Base-by-base conservation (phyloP, 176 grass and related monocot genomes). In the Thalia dealbata region DNA sequence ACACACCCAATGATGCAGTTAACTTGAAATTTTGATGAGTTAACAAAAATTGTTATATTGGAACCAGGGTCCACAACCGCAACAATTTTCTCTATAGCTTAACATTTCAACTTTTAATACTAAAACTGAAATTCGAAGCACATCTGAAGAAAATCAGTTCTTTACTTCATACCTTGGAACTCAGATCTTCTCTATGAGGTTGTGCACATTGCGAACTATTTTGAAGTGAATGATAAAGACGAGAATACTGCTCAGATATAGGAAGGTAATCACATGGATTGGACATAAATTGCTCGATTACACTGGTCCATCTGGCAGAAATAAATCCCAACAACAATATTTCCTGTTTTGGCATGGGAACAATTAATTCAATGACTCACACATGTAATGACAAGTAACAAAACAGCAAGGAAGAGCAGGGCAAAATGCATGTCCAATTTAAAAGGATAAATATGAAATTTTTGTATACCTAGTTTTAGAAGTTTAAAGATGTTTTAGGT, bases 261-360 rank as follows among this genome's bases (percentile, higher is more conserved):
- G 89, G 82, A 90, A 84, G 14, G 59, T 61, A 87, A 90, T 78
- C 83, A 85, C 86, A 96, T 74, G 22, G 25, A 50, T 82, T 75
- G 25, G 80, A 83, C 21, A 81, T 70, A 10, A 86, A 84, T 52
- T 77, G 25, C 81, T 87, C 82, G 71, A 89, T 85, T 62, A 96
- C 70, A 74, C 45, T 10, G 69, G 77, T 81, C 92, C 89, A 96
- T 83, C 72, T 71, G 70, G 77, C 77, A 69, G 67, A 58, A 75
- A 90, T 58, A 61, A 87, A 83, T 64, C 92, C 84, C 67, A 96
- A 72, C 27, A 92, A 83, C 55, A 76, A 89, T 75, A 96, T 81
- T 67, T 96, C 92, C 92, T 96, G 83, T 71, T 72, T 61, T 78
- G n/a, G 14, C 18, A 51, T 26, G 30, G 14, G 43, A 72, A 72